phyloP scores from a whole-genome alignment of 768 basidiomycete genomes.

The Russula vinacea region DNA sequence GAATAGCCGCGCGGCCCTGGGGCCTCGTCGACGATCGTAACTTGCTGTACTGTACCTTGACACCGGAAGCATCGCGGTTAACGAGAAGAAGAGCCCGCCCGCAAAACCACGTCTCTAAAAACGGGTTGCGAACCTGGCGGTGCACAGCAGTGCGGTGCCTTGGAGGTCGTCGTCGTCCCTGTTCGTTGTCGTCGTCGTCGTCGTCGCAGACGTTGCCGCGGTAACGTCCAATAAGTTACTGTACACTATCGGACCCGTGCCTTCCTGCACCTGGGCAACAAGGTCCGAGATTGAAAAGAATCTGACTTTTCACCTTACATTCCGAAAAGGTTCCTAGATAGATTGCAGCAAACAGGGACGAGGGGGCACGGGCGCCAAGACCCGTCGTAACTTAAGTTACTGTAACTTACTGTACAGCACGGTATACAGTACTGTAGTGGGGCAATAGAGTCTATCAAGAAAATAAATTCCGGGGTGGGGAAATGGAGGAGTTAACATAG shows the following conservation, averaged over 20 bases:
- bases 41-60: not conserved
- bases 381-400: no score
- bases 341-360: no score
- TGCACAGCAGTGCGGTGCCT: not conserved
- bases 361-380: no score
- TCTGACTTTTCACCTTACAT: no score
- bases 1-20: not conserved
- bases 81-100: no score
- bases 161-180: not conserved
- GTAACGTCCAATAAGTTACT: not conserved
- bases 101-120: not conserved
- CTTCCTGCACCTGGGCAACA: not conserved
- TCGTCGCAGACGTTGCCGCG: not conserved
- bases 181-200: no score
- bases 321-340: no score
- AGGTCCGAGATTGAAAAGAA: not conserved
- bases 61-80: not conserved
- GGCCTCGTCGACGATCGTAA: not conserved
- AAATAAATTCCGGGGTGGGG: not conserved
- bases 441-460: not conserved
- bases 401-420: no score
- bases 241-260: not conserved
- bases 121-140: not conserved
- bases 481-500: not conserved
- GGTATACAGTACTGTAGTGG: no score